phyloP scores from a whole-genome alignment of 208 protist species.

The Trypanosomatidae sp. region DNA sequence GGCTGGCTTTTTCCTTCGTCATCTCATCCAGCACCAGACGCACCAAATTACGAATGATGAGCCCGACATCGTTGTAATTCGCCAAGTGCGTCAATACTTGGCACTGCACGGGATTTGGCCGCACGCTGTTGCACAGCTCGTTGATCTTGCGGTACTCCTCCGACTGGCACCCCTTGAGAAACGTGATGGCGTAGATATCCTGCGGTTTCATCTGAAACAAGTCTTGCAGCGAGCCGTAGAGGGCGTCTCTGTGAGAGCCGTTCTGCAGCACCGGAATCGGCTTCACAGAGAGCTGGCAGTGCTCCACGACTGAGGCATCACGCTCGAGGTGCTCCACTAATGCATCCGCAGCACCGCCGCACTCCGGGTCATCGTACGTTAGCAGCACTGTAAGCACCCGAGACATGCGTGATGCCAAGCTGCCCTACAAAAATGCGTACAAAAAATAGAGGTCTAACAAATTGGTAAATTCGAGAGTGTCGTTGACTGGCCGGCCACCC shows the following conservation, averaged over 20 bases:
- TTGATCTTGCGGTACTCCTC: slow-evolving; percentile 83
- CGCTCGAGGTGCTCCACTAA: slow-evolving; percentile 79
- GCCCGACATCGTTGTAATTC: slow-evolving; percentile 83
- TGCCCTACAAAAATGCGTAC: background rate
- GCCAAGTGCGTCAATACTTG: slow-evolving; percentile 80
- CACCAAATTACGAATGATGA: slow-evolving; percentile 86
- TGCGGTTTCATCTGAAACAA: slow-evolving; percentile 73
- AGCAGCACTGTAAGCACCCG: slow-evolving; percentile 65
- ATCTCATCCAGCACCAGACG: slow-evolving; percentile 74
- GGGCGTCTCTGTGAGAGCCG: slow-evolving; percentile 69
- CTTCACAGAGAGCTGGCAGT: slow-evolving; percentile 65
- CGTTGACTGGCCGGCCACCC: background rate
- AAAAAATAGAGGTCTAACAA: background rate
- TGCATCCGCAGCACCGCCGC: slow-evolving; percentile 83
- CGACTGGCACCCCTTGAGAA: slow-evolving; percentile 76
- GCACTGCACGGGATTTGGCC: slow-evolving; percentile 57
- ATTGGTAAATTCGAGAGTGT: background rate
- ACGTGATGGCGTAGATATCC: slow-evolving; percentile 77
- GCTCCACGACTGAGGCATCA: slow-evolving; percentile 42
- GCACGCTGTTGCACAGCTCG: slow-evolving; percentile 70
- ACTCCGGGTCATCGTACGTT: slow-evolving; percentile 90
- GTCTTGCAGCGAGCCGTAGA: slow-evolving; percentile 73
- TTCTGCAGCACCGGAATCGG: slow-evolving; percentile 62
- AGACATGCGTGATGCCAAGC: slow-evolving; percentile 16
- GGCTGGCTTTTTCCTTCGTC: slow-evolving; percentile 19